Conservation (phyloP, 228 moss, liverwort and hornwort genomes). For the Sphagnum fallax region DNA sequence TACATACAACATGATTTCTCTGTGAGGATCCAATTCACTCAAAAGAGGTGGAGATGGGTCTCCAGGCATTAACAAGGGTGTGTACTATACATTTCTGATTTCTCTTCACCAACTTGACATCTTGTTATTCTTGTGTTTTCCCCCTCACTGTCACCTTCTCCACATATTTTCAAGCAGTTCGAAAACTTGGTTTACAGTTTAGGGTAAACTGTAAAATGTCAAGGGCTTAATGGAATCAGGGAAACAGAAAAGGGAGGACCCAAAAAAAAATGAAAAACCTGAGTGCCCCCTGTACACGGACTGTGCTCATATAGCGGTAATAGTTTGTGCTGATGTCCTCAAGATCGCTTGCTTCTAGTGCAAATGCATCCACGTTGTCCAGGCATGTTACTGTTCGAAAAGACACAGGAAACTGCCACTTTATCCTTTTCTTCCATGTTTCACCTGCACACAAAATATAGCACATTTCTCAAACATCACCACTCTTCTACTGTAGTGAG, state of each 20-base stretch:
- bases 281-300: constrained; percentile 61
- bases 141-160: neutral
- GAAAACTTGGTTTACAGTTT: too few species aligned
- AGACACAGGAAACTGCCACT: constrained; percentile 41
- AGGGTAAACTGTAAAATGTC: too few species aligned
- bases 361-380: constrained; percentile 65
- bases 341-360: constrained; percentile 44
- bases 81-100: neutral
- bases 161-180: too few species aligned
- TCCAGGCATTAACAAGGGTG: neutral
- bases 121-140: neutral
- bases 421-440: constrained; percentile 12
- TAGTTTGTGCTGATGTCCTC: constrained; percentile 62
- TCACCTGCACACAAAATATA: constrained; percentile 1
- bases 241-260: neutral
- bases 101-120: neutral
- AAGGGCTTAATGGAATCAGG: neutral
- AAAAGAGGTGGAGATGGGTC: neutral
- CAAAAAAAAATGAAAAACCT: constrained; percentile 24
- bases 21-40: neutral
- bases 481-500: too few species aligned
- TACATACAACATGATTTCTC: neutral
- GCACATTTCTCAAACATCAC: neutral
- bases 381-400: constrained; percentile 53
- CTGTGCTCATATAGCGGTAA: constrained; percentile 50